These are phyloP conservation scores for Tricholoma matsutake DNA, from an alignment of 768 basidiomycete species.

Conservation along the genomic window DNA sequence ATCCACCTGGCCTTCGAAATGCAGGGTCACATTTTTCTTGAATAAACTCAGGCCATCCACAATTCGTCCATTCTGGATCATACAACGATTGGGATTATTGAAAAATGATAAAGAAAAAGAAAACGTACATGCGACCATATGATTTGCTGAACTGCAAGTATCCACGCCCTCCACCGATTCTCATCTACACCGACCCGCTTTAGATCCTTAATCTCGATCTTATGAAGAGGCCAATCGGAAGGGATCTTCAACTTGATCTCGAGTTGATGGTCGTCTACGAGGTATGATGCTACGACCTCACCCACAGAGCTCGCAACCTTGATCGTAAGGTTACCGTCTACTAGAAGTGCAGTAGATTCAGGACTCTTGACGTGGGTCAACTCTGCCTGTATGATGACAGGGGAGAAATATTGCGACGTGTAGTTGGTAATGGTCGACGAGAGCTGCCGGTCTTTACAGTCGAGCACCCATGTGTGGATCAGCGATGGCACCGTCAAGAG, in stretches of 20 bases:
- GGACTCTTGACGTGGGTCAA: slow-evolving; percentile 68
- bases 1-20: slow-evolving; percentile 94
- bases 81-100: not conserved
- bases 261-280: slow-evolving; percentile 90
- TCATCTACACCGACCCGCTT: slow-evolving; percentile 87
- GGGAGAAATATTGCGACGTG: slow-evolving; percentile 84
- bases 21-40: slow-evolving; percentile 89
- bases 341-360: slow-evolving; percentile 48
- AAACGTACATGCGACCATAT: slow-evolving; percentile 78
- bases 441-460: slow-evolving; percentile 87
- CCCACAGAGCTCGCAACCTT: slow-evolving; percentile 70
- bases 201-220: slow-evolving; percentile 84
- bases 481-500: slow-evolving; percentile 82
- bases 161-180: slow-evolving; percentile 90
- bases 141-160: slow-evolving; percentile 87
- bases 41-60: slow-evolving; percentile 86
- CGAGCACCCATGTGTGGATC: slow-evolving; percentile 80
- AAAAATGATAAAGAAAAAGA: not conserved
- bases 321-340: slow-evolving; percentile 76
- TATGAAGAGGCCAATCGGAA: slow-evolving; percentile 84
- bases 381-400: slow-evolving; percentile 81
- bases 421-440: slow-evolving; percentile 72
- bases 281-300: slow-evolving; percentile 82
- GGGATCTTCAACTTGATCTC: slow-evolving; percentile 89
- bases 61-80: slow-evolving; percentile 77